These are phyloP conservation scores for Leersia perrieri DNA, from an alignment of 176 grass and related monocot species.

Conservation along the genomic window DNA sequence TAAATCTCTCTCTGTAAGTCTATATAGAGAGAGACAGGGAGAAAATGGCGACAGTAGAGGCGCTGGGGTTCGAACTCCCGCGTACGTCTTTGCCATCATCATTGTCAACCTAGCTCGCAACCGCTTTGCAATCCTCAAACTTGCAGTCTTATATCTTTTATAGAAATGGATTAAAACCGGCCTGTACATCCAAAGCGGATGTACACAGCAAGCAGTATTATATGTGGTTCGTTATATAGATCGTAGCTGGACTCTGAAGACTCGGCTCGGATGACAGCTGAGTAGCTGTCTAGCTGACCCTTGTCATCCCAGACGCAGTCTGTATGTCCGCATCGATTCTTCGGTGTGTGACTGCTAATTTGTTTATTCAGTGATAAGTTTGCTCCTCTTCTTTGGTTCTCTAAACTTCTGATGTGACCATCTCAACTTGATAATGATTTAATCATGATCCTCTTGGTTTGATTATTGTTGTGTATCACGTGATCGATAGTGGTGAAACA, in stretches of 20 bases:
- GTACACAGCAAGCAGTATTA: no score
- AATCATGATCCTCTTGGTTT: background rate
- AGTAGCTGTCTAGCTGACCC: background rate
- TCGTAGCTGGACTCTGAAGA: background rate
- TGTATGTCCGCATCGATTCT: background rate
- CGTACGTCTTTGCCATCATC: background rate
- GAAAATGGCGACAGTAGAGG: background rate
- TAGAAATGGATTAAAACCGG: no score
- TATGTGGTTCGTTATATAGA: background rate
- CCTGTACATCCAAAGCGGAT: no score
- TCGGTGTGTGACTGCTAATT: background rate
- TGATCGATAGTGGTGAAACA: background rate
- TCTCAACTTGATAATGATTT: background rate
- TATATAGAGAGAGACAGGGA: background rate
- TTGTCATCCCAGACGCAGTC: background rate
- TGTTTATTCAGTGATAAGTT: background rate
- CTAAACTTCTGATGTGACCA: conserved; percentile 18
- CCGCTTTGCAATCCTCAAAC: background rate
- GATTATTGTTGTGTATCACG: background rate
- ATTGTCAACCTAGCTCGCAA: background rate
- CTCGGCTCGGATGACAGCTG: background rate
- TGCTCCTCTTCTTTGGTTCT: background rate
- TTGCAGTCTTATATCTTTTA: no score
- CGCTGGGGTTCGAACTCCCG: background rate
- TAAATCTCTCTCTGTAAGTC: no score